These are phyloP conservation scores for Leccinum obscurum DNA, from an alignment of 768 basidiomycete species.

Conservation along the genomic window DNA sequence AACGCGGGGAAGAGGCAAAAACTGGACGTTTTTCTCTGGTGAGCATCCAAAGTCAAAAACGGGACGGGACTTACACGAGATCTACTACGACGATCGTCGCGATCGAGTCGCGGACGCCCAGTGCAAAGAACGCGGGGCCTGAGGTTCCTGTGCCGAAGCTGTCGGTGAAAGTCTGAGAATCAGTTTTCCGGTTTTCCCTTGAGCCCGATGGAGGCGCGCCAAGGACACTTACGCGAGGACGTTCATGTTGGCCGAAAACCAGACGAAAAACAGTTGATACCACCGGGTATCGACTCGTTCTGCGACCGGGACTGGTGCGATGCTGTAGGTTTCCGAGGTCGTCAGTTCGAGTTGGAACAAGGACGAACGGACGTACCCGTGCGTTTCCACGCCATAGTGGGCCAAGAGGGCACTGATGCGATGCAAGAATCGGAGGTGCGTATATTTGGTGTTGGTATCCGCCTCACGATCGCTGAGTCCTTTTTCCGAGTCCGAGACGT, in stretches of 20 bases:
- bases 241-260: conserved; percentile 49
- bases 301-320: conserved; percentile 38
- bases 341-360: neutral
- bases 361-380: conserved; percentile 32
- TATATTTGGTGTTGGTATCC: neutral
- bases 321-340: conserved; percentile 23
- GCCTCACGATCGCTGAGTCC: neutral
- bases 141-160: conserved; percentile 51
- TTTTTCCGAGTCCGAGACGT: conserved; percentile 5
- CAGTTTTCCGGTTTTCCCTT: neutral
- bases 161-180: neutral
- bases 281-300: conserved; percentile 41
- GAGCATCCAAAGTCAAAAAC: neutral
- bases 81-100: conserved; percentile 45
- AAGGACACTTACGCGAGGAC: conserved; percentile 38
- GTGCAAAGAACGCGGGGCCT: conserved; percentile 50
- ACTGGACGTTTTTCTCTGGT: conserved; percentile 19
- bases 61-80: conserved; percentile 37
- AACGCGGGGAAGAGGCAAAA: conserved; percentile 37
- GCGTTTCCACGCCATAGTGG: conserved; percentile 42
- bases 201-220: too few species aligned
- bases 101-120: conserved; percentile 45
- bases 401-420: conserved; percentile 30
- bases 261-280: conserved; percentile 52
- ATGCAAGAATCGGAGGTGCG: conserved; percentile 17